These are phyloP conservation scores for Scheffersomyces quercinus DNA, from an alignment of 1,139 yeast species.

Conservation along the genomic window DNA sequence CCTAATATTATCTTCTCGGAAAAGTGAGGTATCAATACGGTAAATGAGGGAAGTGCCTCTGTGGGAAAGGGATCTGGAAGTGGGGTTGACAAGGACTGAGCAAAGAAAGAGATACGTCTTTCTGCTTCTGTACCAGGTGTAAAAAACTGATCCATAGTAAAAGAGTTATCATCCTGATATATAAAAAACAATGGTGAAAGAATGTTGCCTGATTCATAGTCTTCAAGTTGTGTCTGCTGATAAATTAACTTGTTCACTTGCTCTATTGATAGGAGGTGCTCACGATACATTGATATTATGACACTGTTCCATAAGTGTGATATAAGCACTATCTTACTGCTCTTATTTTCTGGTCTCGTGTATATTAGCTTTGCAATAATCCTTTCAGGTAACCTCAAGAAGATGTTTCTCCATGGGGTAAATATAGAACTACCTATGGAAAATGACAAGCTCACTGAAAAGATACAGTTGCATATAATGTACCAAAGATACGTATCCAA, in stretches of 20 bases:
- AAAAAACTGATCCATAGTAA: slow-evolving; percentile 41
- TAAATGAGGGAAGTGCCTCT: slow-evolving; percentile 76
- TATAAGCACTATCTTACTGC: slow-evolving; percentile 50
- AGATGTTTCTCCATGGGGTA: slow-evolving; percentile 86
- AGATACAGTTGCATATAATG: slow-evolving; percentile 73
- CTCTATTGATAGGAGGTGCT: slow-evolving; percentile 73
- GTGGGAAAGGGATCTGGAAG: slow-evolving; percentile 72
- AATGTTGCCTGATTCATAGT: slow-evolving; percentile 29
- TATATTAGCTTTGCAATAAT: slow-evolving; percentile 36
- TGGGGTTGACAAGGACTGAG: slow-evolving; percentile 80
- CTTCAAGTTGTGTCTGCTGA: slow-evolving; percentile 44
- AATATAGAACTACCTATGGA: slow-evolving; percentile 75
- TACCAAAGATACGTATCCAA: slow-evolving; percentile 90
- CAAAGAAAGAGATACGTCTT: slow-evolving; percentile 80
- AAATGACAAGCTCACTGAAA: slow-evolving; percentile 70
- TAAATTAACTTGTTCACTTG: slow-evolving; percentile 64
- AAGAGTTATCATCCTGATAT: slow-evolving; percentile 64
- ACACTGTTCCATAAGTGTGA: slow-evolving; percentile 84
- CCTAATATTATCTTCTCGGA: slow-evolving; percentile 70
- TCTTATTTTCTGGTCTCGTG: slow-evolving; percentile 38
- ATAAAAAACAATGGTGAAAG: slow-evolving; percentile 70
- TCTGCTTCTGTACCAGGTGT: slow-evolving; percentile 71
- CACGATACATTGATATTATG: slow-evolving; percentile 72
- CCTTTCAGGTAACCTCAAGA: slow-evolving; percentile 71
- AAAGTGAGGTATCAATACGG: slow-evolving; percentile 85